Evolutionary conservation across 23 red algal genomes (phyloP).

Genomic region (Gracilaria domingensis): DNA sequence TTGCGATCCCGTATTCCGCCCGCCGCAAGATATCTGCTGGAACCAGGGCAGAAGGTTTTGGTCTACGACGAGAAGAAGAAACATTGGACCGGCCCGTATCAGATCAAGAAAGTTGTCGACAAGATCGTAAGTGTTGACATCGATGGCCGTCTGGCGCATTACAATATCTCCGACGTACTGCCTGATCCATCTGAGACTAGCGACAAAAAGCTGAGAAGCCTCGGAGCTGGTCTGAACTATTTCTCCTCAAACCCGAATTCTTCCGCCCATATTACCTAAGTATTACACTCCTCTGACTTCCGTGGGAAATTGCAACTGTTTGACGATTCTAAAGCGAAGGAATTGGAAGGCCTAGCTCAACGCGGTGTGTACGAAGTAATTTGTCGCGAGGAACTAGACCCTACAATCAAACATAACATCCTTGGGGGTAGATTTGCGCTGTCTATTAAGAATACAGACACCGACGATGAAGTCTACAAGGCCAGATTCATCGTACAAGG

Average conservation of each 20-base stretch:
- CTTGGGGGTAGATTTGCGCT: not conserved
- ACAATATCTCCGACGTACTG: conserved; percentile 4
- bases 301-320: not conserved
- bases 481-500: conserved; percentile 14
- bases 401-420: not conserved
- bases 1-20: not conserved
- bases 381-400: conserved; percentile 2
- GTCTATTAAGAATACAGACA: conserved; percentile 9
- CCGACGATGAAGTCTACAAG: conserved; percentile 29
- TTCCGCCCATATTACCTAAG: not conserved
- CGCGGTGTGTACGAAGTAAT: conserved; percentile 9
- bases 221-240: not conserved
- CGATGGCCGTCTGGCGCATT: not conserved
- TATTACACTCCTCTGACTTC: not conserved
- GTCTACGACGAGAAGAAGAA: not conserved
- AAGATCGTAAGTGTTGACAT: not conserved
- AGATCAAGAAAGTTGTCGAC: not conserved
- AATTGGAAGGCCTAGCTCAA: not conserved
- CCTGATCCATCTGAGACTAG: not conserved
- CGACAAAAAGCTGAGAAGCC: not conserved
- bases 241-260: not conserved
- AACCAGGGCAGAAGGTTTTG: not conserved
- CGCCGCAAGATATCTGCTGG: not conserved
- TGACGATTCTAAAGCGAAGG: not conserved
- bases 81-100: not conserved